Conservation (phyloP, 176 grass and related monocot genomes). For the Thinopyrum elongatum region DNA sequence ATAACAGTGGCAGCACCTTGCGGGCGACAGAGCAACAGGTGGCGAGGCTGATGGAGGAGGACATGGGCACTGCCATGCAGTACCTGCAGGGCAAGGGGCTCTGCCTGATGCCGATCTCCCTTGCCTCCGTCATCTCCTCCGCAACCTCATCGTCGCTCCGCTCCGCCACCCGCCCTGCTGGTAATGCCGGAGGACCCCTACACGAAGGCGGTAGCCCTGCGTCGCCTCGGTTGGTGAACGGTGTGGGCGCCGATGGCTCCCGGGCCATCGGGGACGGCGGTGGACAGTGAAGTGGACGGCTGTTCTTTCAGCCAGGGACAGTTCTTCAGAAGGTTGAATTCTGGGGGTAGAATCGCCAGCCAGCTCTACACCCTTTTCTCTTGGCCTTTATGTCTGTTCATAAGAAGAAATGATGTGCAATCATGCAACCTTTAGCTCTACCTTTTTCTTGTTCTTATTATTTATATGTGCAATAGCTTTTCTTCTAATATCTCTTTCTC, state of each 20-base stretch:
- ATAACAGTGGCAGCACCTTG: slow-evolving; percentile 47
- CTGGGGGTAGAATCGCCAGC: slow-evolving; percentile 24
- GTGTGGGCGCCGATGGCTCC: neutral
- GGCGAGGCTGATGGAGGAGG: slow-evolving; percentile 89
- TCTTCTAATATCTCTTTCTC: slow-evolving; percentile 10
- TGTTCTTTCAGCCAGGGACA: neutral
- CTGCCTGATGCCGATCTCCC: slow-evolving; percentile 93
- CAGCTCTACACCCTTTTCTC: neutral
- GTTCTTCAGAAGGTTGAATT: slow-evolving; percentile 3
- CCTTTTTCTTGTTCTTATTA: slow-evolving; percentile 22
- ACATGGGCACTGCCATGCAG: slow-evolving; percentile 96
- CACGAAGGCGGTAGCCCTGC: neutral
- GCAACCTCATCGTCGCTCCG: slow-evolving; percentile 54
- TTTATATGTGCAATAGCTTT: slow-evolving; percentile 26
- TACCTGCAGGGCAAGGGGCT: slow-evolving; percentile 97
- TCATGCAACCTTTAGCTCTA: slow-evolving; percentile 47
- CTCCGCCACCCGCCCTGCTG: neutral
- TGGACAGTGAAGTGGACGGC: slow-evolving; percentile 10
- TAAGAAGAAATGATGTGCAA: slow-evolving; percentile 50
- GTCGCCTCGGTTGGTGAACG: slow-evolving; percentile 16
- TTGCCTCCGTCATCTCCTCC: slow-evolving; percentile 77
- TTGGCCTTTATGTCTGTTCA: slow-evolving; percentile 32
- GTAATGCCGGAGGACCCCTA: neutral
- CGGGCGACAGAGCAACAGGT: slow-evolving; percentile 82
- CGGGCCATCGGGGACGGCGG: slow-evolving; percentile 6